These are phyloP conservation scores for Pleurotus cornucopiae DNA, from an alignment of 768 basidiomycete species.

Conservation along the genomic window DNA sequence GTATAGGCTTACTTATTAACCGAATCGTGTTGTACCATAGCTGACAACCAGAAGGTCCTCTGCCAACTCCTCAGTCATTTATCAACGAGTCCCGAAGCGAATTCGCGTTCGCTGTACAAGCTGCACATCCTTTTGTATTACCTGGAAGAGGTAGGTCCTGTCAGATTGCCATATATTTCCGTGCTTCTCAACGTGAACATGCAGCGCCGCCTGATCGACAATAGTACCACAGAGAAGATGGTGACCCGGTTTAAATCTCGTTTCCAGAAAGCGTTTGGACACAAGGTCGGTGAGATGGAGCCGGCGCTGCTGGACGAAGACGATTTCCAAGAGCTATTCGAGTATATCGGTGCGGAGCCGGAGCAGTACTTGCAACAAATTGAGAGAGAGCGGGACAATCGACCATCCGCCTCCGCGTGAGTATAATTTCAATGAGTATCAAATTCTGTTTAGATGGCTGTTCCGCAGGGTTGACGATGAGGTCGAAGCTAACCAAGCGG, in stretches of 20 bases:
- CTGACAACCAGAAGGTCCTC: slow-evolving; percentile 57
- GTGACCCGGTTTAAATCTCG: slow-evolving; percentile 51
- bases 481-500: too few species aligned
- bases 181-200: neutral
- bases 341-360: slow-evolving; percentile 35
- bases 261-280: slow-evolving; percentile 38
- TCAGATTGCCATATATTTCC: neutral
- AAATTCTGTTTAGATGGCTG: too few species aligned
- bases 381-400: slow-evolving; percentile 1
- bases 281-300: slow-evolving; percentile 37
- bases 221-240: slow-evolving; percentile 47
- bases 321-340: slow-evolving; percentile 34
- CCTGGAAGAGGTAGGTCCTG: slow-evolving; percentile 39
- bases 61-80: slow-evolving; percentile 63
- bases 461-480: too few species aligned
- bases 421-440: neutral
- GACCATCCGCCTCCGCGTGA: neutral
- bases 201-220: slow-evolving; percentile 59
- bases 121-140: slow-evolving; percentile 45
- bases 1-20: neutral
- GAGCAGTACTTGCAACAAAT: slow-evolving; percentile 10
- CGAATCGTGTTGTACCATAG: slow-evolving; percentile 24
- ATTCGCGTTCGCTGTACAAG: slow-evolving; percentile 36
- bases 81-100: slow-evolving; percentile 38
- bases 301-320: slow-evolving; percentile 34